Evolutionary conservation across 371 early-diverging fungal species (phyloP), one percentile per base, ranked within the genome.

Genomic region (Circinella minor): DNA sequence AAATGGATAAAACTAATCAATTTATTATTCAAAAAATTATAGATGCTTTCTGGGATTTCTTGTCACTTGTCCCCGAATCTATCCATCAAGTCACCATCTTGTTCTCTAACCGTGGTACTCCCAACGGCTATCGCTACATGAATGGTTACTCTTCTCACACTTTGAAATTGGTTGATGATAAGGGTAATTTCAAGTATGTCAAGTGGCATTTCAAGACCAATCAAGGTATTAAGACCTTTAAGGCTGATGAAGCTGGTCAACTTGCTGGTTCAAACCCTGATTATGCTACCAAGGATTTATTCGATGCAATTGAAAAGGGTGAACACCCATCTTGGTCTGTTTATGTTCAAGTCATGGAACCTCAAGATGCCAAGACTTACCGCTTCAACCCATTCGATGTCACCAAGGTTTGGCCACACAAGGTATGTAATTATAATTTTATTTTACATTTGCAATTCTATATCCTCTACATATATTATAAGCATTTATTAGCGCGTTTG

Each of bases 161-260:
- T 8, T 83, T 94, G 62, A 91, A 91, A 75, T 79, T 94, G 36
- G 93, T 95, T 57, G 87, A 91, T 74, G 84, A 80, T 34, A 73
- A 90, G 15, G 93, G 93, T 62, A 77, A 88, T 67, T 84, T 84
- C 79, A 82, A 82, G 67, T 91, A 90, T 63, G 93, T 93, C 85
- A 95, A 94, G 83, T 95, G 91, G 90, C 95, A 95, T 83, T 94
- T 91, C 83, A 92, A 90, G 80, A 88, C 94, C 47, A 84, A 91
- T 71, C 92, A 91, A 76, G 94, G 94, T 62, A 87, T 91, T 82
- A 89, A 92, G 84, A 90, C 88, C 82, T 76, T 93, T 51, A 80
- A 77, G 37, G 84, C 83, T 27, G 85, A 81, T n/a, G 86, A 94
- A 65, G 94, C 94, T 17, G 74, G 68, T 48, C 73, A 84, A 48